Percentiles rank a stretch among this genome's conserved stretches.
Conservation (phyloP, 75 land plant species). For the Adiantum capillusveneris region DNA sequence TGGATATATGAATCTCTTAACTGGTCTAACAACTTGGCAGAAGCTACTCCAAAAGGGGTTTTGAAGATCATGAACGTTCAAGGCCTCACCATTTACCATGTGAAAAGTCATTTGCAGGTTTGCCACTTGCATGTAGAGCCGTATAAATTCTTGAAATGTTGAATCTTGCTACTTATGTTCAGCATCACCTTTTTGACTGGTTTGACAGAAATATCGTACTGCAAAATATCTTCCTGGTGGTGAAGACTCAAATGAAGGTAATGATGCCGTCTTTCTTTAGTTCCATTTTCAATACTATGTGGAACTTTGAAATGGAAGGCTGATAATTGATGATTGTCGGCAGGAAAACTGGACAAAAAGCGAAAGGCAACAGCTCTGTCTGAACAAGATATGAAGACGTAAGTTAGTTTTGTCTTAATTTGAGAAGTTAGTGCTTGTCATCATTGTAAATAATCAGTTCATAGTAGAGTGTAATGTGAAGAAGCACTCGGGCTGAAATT, state of each 20-base stretch:
- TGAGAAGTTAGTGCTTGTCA: too few relatives aligned
- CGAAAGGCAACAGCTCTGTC: neutral
- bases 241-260: constrained; percentile 20
- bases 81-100: constrained; percentile 50
- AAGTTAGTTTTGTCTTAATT: too few relatives aligned
- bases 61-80: constrained; percentile 45
- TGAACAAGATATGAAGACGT: constrained; percentile 5
- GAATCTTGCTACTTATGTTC: neutral
- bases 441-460: too few relatives aligned
- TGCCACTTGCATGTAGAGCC: neutral
- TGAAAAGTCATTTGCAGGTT: constrained; percentile 81
- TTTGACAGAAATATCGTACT: constrained; percentile 54
- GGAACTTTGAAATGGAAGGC: too few relatives aligned
- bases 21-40: constrained; percentile 37
- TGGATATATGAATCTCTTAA: too few relatives aligned
- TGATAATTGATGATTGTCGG: neutral
- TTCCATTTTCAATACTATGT: too few relatives aligned
- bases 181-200: neutral
- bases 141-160: neutral
- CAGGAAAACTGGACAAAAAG: neutral
- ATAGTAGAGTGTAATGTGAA: too few relatives aligned
- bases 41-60: constrained; percentile 67
- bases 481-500: too few relatives aligned
- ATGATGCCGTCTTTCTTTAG: neutral
- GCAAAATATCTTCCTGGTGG: constrained; percentile 52